These are phyloP conservation scores for Pseudonitzschia pungens DNA, from an alignment of 108 stramenopile species.

Conservation along the genomic window DNA sequence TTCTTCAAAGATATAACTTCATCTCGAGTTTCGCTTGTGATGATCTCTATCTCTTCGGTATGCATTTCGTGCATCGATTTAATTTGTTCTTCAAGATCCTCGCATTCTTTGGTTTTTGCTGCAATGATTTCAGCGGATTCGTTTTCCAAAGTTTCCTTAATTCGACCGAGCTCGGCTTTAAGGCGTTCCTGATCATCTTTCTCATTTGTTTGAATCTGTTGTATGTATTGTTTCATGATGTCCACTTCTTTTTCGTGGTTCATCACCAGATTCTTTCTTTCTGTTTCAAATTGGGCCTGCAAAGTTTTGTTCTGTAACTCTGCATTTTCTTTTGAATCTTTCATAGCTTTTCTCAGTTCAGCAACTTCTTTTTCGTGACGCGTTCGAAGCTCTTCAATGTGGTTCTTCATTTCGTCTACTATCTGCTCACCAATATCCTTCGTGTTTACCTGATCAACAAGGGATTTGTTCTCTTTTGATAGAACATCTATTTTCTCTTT, in stretches of 20 bases:
- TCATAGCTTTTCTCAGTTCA: not conserved
- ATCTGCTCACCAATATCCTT: conserved; percentile 5
- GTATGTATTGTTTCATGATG: not conserved
- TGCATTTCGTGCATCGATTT: conserved; percentile 23
- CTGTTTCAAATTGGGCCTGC: not conserved
- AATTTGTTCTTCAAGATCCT: conserved; percentile 21
- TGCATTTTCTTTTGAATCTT: not conserved
- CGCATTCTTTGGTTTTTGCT: conserved; percentile 14
- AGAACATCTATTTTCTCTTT: conserved; percentile 2
- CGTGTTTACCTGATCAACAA: not conserved
- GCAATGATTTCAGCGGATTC: conserved; percentile 21
- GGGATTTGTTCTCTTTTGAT: conserved; percentile 9
- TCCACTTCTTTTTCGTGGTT: not conserved
- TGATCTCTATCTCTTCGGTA: conserved; percentile 15
- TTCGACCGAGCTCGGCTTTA: conserved; percentile 20
- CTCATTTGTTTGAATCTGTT: conserved; percentile 8
- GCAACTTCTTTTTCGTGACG: not conserved
- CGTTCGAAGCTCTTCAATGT: conserved; percentile 27
- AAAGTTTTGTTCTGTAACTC: not conserved
- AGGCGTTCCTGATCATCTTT: conserved; percentile 17
- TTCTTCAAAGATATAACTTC: conserved; percentile 8
- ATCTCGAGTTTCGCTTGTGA: conserved; percentile 6
- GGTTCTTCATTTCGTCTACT: conserved; percentile 22
- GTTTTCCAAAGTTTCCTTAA: conserved; percentile 22
- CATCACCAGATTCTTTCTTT: not conserved